These are phyloP conservation scores for Daldinia sp. DNA, from an alignment of 2,329 filamentous ascomycete genomes.

Conservation along the genomic window DNA sequence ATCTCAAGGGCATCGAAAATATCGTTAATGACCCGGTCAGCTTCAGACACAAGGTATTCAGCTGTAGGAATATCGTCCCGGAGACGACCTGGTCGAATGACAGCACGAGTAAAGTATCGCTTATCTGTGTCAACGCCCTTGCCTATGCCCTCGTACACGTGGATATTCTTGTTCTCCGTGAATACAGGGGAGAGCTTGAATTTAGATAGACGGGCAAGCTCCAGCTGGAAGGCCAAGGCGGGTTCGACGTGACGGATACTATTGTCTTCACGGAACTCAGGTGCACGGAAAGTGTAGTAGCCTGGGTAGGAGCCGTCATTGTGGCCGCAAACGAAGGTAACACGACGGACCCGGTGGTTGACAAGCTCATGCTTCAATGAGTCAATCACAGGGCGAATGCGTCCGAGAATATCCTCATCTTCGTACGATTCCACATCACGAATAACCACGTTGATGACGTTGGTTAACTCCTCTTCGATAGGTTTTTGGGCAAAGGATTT, in stretches of 20 bases:
- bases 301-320: slow-evolving; percentile 94
- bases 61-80: slow-evolving; percentile 98
- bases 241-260: slow-evolving; percentile 98
- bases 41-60: slow-evolving; percentile 97
- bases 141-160: slow-evolving; percentile 96
- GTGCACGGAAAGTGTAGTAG: slow-evolving; percentile 98
- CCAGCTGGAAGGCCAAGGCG: slow-evolving; percentile 97
- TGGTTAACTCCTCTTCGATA: slow-evolving; percentile 83
- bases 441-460: slow-evolving; percentile 92
- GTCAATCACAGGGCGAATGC: slow-evolving; percentile 80
- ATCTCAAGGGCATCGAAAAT: slow-evolving; percentile 98
- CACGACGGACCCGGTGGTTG: slow-evolving; percentile 82
- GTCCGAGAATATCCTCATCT: slow-evolving; percentile 82
- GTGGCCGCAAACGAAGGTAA: slow-evolving; percentile 97
- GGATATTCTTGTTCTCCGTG: slow-evolving; percentile 98
- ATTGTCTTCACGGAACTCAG: slow-evolving; percentile 87
- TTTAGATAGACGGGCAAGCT: slow-evolving; percentile 91
- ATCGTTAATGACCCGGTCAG: slow-evolving; percentile 95
- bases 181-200: slow-evolving; percentile 99
- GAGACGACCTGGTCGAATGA: slow-evolving; percentile 92
- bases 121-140: slow-evolving; percentile 97
- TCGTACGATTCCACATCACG: slow-evolving; percentile 86
- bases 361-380: slow-evolving; percentile 87
- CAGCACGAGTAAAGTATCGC: slow-evolving; percentile 97
- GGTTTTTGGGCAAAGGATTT: slow-evolving; percentile 65